Conservation (phyloP, 106 monocot genomes). For the Dioscorea zingiberensis region DNA sequence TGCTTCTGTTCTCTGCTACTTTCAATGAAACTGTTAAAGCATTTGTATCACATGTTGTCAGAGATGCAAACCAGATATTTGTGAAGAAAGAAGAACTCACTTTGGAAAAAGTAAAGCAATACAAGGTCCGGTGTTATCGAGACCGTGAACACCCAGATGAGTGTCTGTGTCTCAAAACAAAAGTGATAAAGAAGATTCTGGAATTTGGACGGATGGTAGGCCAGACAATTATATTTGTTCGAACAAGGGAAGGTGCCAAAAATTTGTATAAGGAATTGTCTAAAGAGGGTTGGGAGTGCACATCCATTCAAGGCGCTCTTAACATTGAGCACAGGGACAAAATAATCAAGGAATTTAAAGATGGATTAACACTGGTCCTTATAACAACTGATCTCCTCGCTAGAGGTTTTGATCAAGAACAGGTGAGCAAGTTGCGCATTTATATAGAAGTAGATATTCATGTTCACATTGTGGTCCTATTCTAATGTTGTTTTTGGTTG, state of each 20-base stretch:
- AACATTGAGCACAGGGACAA: conserved; percentile 70
- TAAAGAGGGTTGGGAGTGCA: conserved; percentile 78
- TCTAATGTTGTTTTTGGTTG: conserved; percentile 5
- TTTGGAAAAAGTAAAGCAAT: no score
- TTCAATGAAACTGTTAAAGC: no score
- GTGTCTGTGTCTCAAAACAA: conserved; percentile 60
- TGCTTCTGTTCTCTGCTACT: no score
- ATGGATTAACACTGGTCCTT: no score
- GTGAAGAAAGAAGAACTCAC: no score
- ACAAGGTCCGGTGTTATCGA: conserved; percentile 75
- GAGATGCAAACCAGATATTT: no score
- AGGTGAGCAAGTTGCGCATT: conserved; percentile 36
- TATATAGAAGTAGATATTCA: background rate
- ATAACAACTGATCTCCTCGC: conserved; percentile 91
- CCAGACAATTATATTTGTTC: conserved; percentile 90
- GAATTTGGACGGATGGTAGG: conserved; percentile 83
- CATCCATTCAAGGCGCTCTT: conserved; percentile 78
- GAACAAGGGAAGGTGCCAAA: conserved; percentile 73
- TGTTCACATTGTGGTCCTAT: background rate
- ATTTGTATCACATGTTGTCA: no score
- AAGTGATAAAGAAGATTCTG: conserved; percentile 87
- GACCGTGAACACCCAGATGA: no score
- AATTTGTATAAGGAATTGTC: conserved; percentile 49
- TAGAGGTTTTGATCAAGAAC: conserved; percentile 89
- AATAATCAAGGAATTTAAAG: no score